Percentiles rank a stretch among this genome's conserved stretches.
phyloP scores from a whole-genome alignment of 139 green algal species.

The Closterium sp. region DNA sequence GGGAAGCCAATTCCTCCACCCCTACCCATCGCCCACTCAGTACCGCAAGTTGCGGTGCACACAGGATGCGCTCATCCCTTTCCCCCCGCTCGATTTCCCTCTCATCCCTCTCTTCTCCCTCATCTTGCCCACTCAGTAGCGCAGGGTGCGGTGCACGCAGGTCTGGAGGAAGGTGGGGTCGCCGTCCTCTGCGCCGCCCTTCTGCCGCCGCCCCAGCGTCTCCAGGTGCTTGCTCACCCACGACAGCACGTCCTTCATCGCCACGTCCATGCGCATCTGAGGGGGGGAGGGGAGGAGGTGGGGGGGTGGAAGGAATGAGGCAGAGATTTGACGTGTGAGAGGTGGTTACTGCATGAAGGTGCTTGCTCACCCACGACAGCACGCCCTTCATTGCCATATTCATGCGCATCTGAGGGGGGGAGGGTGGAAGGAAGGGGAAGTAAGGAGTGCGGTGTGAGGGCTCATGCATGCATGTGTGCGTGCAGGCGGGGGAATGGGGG shows the following conservation, averaged over 20 bases:
- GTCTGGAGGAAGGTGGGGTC: slow-evolving; percentile 6
- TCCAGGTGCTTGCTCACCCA: slow-evolving; percentile 27
- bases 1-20: too few relatives aligned
- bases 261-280: not conserved
- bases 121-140: not conserved
- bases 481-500: not conserved
- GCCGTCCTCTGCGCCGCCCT: not conserved
- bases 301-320: not conserved
- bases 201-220: not conserved
- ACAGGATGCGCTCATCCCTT: too few relatives aligned
- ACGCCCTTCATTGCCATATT: not conserved
- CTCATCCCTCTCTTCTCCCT: too few relatives aligned
- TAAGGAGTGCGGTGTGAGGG: not conserved
- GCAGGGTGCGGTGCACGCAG: slow-evolving; percentile 17
- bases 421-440: not conserved
- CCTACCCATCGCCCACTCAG: too few relatives aligned
- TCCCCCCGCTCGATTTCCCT: too few relatives aligned
- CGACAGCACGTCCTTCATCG: not conserved
- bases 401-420: not conserved
- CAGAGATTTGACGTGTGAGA: not conserved
- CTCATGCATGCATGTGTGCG: not conserved
- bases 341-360: too few relatives aligned
- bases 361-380: not conserved
- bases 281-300: not conserved
- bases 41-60: too few relatives aligned